Evolutionary conservation across 192 early-diverging fungal species (phyloP).

Genomic region (Diversispora eburnea): DNA sequence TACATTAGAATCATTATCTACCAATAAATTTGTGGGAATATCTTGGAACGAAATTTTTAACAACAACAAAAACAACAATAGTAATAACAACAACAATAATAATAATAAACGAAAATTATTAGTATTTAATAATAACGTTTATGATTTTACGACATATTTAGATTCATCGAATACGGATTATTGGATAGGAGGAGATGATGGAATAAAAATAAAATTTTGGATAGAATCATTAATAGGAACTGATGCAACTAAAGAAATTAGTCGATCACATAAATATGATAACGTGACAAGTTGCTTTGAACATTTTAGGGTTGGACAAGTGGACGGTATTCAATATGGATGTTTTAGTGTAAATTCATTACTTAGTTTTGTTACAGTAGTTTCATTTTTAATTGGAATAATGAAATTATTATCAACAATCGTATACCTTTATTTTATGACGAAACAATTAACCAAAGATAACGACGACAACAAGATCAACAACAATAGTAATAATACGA

Average conservation of each 20-base stretch:
- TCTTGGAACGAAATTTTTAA: slow-evolving; percentile 7
- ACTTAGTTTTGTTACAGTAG: background rate
- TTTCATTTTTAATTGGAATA: background rate
- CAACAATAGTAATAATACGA: background rate
- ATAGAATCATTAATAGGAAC: background rate
- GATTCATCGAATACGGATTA: slow-evolving; percentile 3
- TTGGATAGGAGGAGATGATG: slow-evolving; percentile 17
- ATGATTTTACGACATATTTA: slow-evolving; percentile 41
- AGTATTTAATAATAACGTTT: slow-evolving; percentile 27
- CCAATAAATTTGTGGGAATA: background rate
- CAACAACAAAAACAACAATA: background rate
- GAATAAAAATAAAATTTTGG: background rate
- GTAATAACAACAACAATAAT: background rate
- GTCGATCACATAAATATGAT: background rate
- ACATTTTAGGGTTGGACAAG: slow-evolving; percentile 11
- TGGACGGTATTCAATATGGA: background rate
- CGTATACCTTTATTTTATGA: background rate
- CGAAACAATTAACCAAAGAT: background rate
- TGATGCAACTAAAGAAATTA: slow-evolving; percentile 8
- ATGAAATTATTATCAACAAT: background rate
- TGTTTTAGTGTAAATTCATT: background rate
- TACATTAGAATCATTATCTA: background rate
- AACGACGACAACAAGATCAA: too few species aligned
- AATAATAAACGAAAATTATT: background rate
- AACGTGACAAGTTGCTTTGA: background rate